Percentiles rank a stretch among this genome's conserved stretches.
Evolutionary conservation across 805 yeast species (phyloP).

Genomic region (Lipomyces yamadae): DNA sequence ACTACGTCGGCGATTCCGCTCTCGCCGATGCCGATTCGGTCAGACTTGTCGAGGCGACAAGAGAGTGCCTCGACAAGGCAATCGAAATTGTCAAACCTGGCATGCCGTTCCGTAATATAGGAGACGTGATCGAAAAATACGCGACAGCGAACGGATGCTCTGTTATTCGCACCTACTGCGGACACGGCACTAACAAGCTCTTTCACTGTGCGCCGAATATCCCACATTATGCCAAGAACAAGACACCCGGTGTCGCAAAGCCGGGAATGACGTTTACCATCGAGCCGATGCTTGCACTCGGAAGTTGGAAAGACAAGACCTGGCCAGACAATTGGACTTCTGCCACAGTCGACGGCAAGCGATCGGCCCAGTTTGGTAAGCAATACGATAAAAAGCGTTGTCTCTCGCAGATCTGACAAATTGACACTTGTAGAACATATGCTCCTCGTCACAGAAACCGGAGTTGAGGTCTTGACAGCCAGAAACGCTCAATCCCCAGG

Average conservation of each 20-base stretch:
- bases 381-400: no score
- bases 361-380: constrained; percentile 83
- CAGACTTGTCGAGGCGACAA: constrained; percentile 86
- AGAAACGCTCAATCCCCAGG: constrained; percentile 85
- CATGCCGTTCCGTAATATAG: constrained; percentile 79
- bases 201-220: constrained; percentile 93
- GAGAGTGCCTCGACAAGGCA: constrained; percentile 85
- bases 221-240: constrained; percentile 93
- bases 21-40: constrained; percentile 79
- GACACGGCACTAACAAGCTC: constrained; percentile 85
- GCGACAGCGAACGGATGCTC: constrained; percentile 79
- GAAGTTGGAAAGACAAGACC: constrained; percentile 73
- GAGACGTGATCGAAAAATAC: constrained; percentile 84
- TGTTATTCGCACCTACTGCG: constrained; percentile 88
- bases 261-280: constrained; percentile 97
- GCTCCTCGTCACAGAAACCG: constrained; percentile 87
- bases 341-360: constrained; percentile 84
- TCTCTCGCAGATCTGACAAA: no score
- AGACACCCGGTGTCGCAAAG: constrained; percentile 89
- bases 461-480: constrained; percentile 87
- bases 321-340: constrained; percentile 99
- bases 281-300: constrained; percentile 95
- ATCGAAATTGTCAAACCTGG: constrained; percentile 91
- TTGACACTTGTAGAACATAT: constrained; percentile 62
- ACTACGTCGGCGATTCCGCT: constrained; percentile 91